These are phyloP conservation scores for Tylopilus rubrobrunneus DNA, from an alignment of 768 basidiomycete species.

Conservation along the genomic window DNA sequence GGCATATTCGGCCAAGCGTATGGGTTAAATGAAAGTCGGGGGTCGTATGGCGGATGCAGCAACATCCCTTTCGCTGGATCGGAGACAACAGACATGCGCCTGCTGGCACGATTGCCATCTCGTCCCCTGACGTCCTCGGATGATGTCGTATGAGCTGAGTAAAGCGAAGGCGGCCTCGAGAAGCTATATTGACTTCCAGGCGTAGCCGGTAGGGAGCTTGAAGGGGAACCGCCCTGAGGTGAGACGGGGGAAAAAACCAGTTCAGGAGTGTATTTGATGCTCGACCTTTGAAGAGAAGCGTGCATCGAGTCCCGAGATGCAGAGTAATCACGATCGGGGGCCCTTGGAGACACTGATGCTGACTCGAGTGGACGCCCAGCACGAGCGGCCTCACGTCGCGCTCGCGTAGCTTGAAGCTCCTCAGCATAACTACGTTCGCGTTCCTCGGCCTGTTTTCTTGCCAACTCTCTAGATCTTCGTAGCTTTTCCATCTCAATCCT, in stretches of 20 bases:
- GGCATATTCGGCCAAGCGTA: constrained; percentile 25
- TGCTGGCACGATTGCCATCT: constrained; percentile 34
- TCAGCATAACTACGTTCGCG: constrained; percentile 52
- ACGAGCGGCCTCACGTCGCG: constrained; percentile 56
- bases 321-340: constrained; percentile 33
- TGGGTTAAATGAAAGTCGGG: constrained; percentile 23
- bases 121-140: constrained; percentile 51
- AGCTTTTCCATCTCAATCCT: constrained; percentile 48
- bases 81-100: constrained; percentile 40
- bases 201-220: constrained; percentile 43
- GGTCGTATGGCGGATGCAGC: constrained; percentile 26
- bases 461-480: constrained; percentile 37
- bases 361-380: constrained; percentile 36
- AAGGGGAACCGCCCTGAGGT: constrained; percentile 44
- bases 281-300: constrained; percentile 18
- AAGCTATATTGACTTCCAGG: constrained; percentile 35
- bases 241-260: constrained; percentile 34
- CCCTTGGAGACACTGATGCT: constrained; percentile 17
- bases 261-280: constrained; percentile 45
- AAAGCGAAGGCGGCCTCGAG: constrained; percentile 54
- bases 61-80: constrained; percentile 30
- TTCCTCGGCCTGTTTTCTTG: constrained; percentile 42
- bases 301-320: constrained; percentile 36
- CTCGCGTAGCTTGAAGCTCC: constrained; percentile 57
- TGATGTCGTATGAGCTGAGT: constrained; percentile 52